Percentiles rank a stretch among this genome's conserved stretches.
These are phyloP conservation scores for Phyllosticta citribraziliensis DNA, from an alignment of 2,329 filamentous ascomycete species.

Conservation along the genomic window DNA sequence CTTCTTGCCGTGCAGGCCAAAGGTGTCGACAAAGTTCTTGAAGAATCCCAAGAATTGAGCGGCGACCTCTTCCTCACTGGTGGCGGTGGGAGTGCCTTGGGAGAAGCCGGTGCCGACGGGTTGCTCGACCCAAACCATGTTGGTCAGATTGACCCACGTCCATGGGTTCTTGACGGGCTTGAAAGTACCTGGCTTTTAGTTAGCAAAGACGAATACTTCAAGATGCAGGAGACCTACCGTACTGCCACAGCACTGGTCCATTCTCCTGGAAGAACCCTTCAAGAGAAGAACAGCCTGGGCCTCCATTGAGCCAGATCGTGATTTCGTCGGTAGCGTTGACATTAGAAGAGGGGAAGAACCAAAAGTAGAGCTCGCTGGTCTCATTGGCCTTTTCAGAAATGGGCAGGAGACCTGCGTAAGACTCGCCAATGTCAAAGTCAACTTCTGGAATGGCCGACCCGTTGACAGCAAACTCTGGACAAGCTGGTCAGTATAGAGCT, in stretches of 20 bases:
- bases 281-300: constrained; percentile 38
- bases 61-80: constrained; percentile 57
- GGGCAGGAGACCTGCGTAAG: constrained; percentile 53
- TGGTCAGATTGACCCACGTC: constrained; percentile 54
- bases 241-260: constrained; percentile 37
- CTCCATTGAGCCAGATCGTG: constrained; percentile 43
- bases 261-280: constrained; percentile 43
- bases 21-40: constrained; percentile 66
- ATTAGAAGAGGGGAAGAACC: constrained; percentile 52
- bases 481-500: constrained; percentile 30
- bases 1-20: constrained; percentile 55
- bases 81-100: constrained; percentile 53
- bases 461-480: constrained; percentile 52
- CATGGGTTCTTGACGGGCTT: constrained; percentile 31
- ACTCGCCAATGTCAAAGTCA: constrained; percentile 57
- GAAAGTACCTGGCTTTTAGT: constrained; percentile 15
- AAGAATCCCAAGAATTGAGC: constrained; percentile 68
- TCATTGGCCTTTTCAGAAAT: constrained; percentile 43
- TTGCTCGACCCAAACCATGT: constrained; percentile 68
- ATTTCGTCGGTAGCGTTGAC: constrained; percentile 46
- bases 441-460: constrained; percentile 58
- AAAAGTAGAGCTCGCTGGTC: constrained; percentile 50
- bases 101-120: constrained; percentile 60
- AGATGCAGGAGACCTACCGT: constrained; percentile 15
- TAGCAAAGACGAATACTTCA: not conserved